Base-by-base conservation (phyloP, 1,284 basidiomycete genomes). In the Thecaphora thlaspeos region DNA sequence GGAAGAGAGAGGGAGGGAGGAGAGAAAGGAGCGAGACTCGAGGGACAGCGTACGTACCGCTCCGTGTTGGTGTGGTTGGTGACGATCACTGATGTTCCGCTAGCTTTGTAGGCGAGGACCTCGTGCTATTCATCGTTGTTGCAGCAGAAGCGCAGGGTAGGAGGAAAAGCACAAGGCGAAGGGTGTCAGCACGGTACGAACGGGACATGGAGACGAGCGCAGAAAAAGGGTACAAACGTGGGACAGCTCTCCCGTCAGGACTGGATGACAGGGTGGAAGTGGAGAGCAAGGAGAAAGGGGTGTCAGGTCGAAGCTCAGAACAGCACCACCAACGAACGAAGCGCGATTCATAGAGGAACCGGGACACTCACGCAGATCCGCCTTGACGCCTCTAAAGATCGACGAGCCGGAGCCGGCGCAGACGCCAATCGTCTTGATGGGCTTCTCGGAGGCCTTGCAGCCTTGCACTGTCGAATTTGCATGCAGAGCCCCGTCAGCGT, bases 31-130 rank as follows among this genome's bases (percentile, higher is more conserved):
- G 15, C 11, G 18, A 9, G 18, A 15, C 32, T 11, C 9, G 15
- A 34, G 5, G 26, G 15, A 34, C 28, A 14, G 32, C 32, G 5
- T 8, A 41, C 55, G 46, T 39, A 64, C 43, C 75, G 56, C 53
- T 77, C 75, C 4, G 67, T 70, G 59, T 75, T 75, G 43, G 71
- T 67, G 50, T 77, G 75, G 42, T 75, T 70, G 14, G 71, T 58
- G 19, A 75, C 52, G 30, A 77, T 64, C 26, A 77, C 74, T 15
- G 66, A 70, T 30, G 66, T 46, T n/a, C 73, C 74, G 9, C 57
- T 45, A 23, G 70, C 70, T 17, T 67, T 71, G 46, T 66, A 58
- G 1, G 74, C 69, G 21, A 77, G 57, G n/a, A 73, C 41, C 41
- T 76, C 75, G 55, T 77, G 75, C 61, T 76, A 61, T n/a, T n/a